Evolutionary conservation across 306 rosid species (phyloP).

Genomic region (Mimosa bimucronata): DNA sequence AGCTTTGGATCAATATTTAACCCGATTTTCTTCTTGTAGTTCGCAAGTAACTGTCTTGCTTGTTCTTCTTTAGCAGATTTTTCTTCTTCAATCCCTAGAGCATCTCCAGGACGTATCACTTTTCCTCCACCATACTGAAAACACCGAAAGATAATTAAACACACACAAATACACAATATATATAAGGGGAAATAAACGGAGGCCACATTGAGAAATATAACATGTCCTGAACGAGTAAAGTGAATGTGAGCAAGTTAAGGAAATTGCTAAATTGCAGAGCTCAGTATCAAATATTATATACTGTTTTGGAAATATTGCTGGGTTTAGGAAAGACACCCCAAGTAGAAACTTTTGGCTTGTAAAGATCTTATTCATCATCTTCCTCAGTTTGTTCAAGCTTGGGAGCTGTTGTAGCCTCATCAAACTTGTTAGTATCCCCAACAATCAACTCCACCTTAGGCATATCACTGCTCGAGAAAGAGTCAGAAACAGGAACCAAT

Average conservation of each 20-base stretch:
- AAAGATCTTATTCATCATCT: conserved; percentile 56
- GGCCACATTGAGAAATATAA: neutral
- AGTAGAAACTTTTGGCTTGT: conserved; percentile 90
- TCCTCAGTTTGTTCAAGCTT: conserved; percentile 49
- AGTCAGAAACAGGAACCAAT: conserved; percentile 70
- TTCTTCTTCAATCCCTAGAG: conserved; percentile 80
- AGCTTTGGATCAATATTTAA: conserved; percentile 65
- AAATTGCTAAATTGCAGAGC: neutral
- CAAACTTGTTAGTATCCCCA: conserved; percentile 69
- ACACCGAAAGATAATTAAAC: neutral
- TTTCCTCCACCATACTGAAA: conserved; percentile 90
- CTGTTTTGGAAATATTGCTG: conserved; percentile 80
- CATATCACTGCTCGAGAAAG: conserved; percentile 53
- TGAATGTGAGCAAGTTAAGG: neutral
- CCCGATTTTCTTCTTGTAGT: conserved; percentile 68
- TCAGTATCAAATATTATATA: conserved; percentile 43
- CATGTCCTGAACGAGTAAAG: too few species aligned
- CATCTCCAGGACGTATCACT: conserved; percentile 72
- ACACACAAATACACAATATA: neutral
- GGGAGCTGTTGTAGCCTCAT: conserved; percentile 36
- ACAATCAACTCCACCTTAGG: conserved; percentile 85
- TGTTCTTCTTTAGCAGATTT: conserved; percentile 74
- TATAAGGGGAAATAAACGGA: neutral
- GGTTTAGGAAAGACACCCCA: conserved; percentile 99
- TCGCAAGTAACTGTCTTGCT: conserved; percentile 69